Conservation (phyloP, 306 rosid genomes). For the Luffa acutangula region DNA sequence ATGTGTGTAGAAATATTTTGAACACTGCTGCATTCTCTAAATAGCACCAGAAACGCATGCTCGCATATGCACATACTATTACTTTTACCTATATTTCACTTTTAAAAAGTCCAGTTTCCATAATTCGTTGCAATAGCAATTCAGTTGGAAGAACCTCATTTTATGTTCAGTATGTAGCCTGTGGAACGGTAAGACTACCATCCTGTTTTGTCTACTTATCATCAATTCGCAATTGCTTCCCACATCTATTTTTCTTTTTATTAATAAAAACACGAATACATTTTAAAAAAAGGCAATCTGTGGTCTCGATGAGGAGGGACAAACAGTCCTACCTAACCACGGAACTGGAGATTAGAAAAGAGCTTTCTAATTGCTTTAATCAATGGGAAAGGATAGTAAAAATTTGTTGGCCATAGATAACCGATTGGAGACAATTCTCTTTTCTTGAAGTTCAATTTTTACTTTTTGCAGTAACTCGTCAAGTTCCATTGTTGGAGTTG, state of each 20-base stretch:
- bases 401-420: not conserved
- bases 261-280: not conserved
- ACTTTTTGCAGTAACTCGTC: conserved; percentile 29
- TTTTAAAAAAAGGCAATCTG: not conserved
- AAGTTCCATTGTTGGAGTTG: conserved; percentile 60
- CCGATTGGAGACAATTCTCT: not conserved
- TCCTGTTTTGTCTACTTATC: not conserved
- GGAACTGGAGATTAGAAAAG: not conserved
- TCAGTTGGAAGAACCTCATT: not conserved
- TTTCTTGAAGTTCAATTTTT: not conserved
- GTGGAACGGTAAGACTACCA: not conserved
- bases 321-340: not conserved
- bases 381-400: not conserved
- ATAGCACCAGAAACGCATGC: not conserved
- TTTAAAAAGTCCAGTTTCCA: not conserved
- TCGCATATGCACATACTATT: not conserved
- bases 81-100: not conserved
- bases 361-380: not conserved
- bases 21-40: not conserved
- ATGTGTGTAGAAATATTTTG: not conserved
- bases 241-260: not conserved
- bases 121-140: not conserved
- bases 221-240: not conserved
- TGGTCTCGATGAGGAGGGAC: not conserved
- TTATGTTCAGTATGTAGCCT: not conserved